Conservation (phyloP, 805 yeast genomes). For the Nematodospora valgi region DNA sequence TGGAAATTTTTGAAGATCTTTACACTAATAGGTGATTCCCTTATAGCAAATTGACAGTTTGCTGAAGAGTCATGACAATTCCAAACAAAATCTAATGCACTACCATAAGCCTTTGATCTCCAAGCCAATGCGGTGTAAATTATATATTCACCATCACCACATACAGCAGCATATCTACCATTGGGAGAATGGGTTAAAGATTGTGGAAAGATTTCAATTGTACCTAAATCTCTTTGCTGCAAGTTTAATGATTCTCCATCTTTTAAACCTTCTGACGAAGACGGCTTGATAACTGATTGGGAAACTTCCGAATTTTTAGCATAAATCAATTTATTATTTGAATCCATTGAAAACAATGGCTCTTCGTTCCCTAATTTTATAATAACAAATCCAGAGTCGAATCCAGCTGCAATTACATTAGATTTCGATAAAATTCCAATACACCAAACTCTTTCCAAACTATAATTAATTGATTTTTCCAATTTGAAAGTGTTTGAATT, state of each 20-base stretch:
- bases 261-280: slow-evolving; percentile 57
- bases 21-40: slow-evolving; percentile 64
- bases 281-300: slow-evolving; percentile 70
- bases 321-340: slow-evolving; percentile 87
- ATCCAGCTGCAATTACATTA: slow-evolving; percentile 85
- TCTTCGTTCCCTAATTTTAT: slow-evolving; percentile 89
- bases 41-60: slow-evolving; percentile 66
- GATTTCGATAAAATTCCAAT: slow-evolving; percentile 67
- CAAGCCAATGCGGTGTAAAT: slow-evolving; percentile 96
- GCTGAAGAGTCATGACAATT: slow-evolving; percentile 75
- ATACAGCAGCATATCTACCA: slow-evolving; percentile 94
- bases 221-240: slow-evolving; percentile 87
- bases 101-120: slow-evolving; percentile 93
- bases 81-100: slow-evolving; percentile 92
- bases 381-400: slow-evolving; percentile 91
- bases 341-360: slow-evolving; percentile 91
- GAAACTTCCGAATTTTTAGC: slow-evolving; percentile 87
- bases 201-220: slow-evolving; percentile 89
- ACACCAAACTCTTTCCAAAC: slow-evolving; percentile 98
- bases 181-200: slow-evolving; percentile 89
- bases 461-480: slow-evolving; percentile 86
- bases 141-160: slow-evolving; percentile 97
- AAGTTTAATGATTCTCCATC: slow-evolving; percentile 81
- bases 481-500: slow-evolving; percentile 89
- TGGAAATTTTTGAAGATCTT: slow-evolving; percentile 81